Evolutionary conservation across 176 grass and related monocot genomes (phyloP), one percentile per base, ranked within the genome.

Genomic region (Bonia amplexicaulis): DNA sequence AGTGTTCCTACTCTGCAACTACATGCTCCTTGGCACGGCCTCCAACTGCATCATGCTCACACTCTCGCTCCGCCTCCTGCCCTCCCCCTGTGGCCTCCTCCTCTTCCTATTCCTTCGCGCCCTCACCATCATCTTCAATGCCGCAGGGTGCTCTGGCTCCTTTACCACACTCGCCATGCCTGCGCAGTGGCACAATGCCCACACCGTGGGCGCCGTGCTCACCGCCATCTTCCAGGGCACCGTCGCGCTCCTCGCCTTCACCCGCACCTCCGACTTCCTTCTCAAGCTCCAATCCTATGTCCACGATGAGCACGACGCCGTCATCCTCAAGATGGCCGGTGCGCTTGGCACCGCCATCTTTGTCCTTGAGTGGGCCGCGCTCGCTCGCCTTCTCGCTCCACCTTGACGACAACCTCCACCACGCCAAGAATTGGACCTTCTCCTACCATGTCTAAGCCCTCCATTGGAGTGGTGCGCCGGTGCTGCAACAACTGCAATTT

Each of bases 271-370:
- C 31, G 91, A 91, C 82, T 96, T 96, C 81, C 89, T 97, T 54
- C 26, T 83, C 58, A 92, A 94, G 90, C 80, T 97, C 44, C 88
- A 91, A 66, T 97, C 92, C 54, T 94, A 97, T 57, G 92, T 99
- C 78, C 88, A 91, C 66, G 93, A 96, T 67, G 97, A 99, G 15
- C 93, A 96, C 52, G 97, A 80, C 23, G 97, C 84, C 71, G 92
- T 99, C 59, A 96, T 96, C 16, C 88, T 99, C 73, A 99, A 94
- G 90, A 99, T 99, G 93, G 88, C 94, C 77, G 97, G 97, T 0
- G 97, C 74, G 0, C 93, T 96, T 82, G 97, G 97, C 59, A 76
- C 91, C 49, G 83, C 71, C 66, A 75, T 96, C 75, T 99, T 99
- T 81, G 89, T 93, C 53, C 77, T 99, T 48, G 92, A 96, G 84